phyloP scores from a whole-genome alignment of 2,329 filamentous ascomycete species.

The Madurella mycetomatis region DNA sequence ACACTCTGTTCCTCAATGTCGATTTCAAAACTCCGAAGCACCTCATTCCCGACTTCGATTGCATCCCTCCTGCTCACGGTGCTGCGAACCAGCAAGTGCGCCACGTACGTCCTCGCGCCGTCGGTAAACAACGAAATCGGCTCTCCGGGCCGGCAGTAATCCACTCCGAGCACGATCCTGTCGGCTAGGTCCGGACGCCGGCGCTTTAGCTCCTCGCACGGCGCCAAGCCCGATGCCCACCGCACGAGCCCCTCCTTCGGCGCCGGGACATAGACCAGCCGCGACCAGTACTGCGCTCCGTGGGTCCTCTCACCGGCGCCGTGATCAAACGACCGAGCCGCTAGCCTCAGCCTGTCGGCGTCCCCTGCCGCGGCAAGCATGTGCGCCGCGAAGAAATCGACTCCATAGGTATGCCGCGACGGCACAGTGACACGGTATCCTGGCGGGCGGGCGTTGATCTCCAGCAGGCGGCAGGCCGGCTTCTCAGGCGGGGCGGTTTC shows the following conservation, averaged over 20 bases:
- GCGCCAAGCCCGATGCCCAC: slow-evolving; percentile 11
- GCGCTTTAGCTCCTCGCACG: slow-evolving; percentile 22
- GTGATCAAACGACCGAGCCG: slow-evolving; percentile 15
- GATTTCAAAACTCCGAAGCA: slow-evolving; percentile 15
- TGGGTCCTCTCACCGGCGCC: neutral
- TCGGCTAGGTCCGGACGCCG: slow-evolving; percentile 17
- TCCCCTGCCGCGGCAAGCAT: slow-evolving; percentile 24
- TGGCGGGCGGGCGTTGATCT: slow-evolving; percentile 27
- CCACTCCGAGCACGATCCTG: slow-evolving; percentile 20
- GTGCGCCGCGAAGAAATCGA: slow-evolving; percentile 26
- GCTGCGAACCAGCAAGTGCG: slow-evolving; percentile 23
- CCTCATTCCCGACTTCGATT: slow-evolving; percentile 21
- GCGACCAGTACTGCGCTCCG: slow-evolving; percentile 23
- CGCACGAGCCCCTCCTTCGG: slow-evolving; percentile 17
- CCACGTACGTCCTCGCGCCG: slow-evolving; percentile 23
- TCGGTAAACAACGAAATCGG: slow-evolving; percentile 18
- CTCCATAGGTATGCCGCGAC: slow-evolving; percentile 23
- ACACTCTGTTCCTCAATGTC: slow-evolving; percentile 5
- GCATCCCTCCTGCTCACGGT: slow-evolving; percentile 18
- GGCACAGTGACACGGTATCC: slow-evolving; percentile 25
- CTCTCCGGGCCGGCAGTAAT: slow-evolving; percentile 21
- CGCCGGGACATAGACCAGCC: slow-evolving; percentile 24
- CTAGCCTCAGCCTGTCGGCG: slow-evolving; percentile 15
- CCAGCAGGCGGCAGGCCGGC: slow-evolving; percentile 20
- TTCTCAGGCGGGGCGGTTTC: neutral